Base-by-base conservation (phyloP, 2,329 filamentous ascomycete species). In the Aspergillus quadrilineatus region DNA sequence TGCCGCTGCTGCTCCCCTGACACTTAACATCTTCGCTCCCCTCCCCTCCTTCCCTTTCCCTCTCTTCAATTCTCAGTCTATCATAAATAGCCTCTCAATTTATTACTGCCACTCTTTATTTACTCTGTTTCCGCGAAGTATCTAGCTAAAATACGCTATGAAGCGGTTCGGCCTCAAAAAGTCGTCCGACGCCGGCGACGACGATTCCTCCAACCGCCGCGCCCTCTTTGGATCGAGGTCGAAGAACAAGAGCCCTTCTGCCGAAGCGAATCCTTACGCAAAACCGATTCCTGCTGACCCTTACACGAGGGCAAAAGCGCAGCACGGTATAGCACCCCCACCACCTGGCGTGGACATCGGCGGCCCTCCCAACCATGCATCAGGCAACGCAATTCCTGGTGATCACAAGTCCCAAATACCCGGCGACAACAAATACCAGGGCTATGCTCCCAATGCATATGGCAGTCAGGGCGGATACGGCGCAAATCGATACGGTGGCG, bases 171-270 rank as follows among this genome's bases (percentile, higher is more conserved):
- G 62, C 44, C 56, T 84, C 63, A 83, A 82, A 69, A 85, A 85
- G 69, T 79, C 76, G 60, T 53, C 50, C 17, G 77, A 77, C 61
- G 76, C 77, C 59, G 79, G 75, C 65, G 82, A 82, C 61, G 79
- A 81, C 47, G 75, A 82, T 57, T 74, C 75, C 50, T 73, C 73
- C 39, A 79, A 77, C 69, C 81, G 83, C 69, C 76, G 75, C 55
- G 81, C 82, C n/a, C 80, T 87, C 32, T 86, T 87, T 64, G 82
- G 83, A 61, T 76, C 76, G 62, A 75, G 80, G 61, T 79, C 77
- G 50, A 85, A 83, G 69, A 78, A 76, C 63, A 84, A 84, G 69
- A 79, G 76, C 53, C 75, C 81, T 29, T 75, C 78, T 29, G 75
- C 80, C 32, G 69, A 77, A 36, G 74, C 75, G 29, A 83, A 86